phyloP scores from a whole-genome alignment of 2,329 filamentous ascomycete species.

The Venturia aucupariae region DNA sequence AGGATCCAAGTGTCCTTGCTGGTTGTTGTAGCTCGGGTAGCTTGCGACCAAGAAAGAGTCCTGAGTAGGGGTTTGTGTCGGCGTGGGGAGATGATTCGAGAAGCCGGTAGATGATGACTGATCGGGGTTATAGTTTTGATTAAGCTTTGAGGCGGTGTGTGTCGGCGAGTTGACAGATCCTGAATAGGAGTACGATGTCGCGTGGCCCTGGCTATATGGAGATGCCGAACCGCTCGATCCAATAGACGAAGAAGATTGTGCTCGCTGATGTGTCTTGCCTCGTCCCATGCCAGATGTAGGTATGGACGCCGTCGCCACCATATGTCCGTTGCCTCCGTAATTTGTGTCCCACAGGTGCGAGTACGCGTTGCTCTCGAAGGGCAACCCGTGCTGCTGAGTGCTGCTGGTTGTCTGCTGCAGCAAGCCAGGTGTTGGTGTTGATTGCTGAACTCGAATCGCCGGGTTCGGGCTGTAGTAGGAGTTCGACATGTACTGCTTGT shows the following conservation, averaged over 20 bases:
- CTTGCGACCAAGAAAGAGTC: slow-evolving; percentile 38
- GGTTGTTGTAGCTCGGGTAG: slow-evolving; percentile 38
- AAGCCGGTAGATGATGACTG: slow-evolving; percentile 32
- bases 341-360: background rate
- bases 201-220: slow-evolving; percentile 14
- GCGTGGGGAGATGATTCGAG: slow-evolving; percentile 38
- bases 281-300: slow-evolving; percentile 24
- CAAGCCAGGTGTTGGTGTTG: slow-evolving; percentile 28
- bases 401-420: slow-evolving; percentile 19
- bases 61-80: slow-evolving; percentile 46
- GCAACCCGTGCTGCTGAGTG: slow-evolving; percentile 17
- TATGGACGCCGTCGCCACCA: slow-evolving; percentile 19
- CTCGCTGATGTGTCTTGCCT: slow-evolving; percentile 27
- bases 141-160: slow-evolving; percentile 22
- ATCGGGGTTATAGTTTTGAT: slow-evolving; percentile 35
- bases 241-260: slow-evolving; percentile 31
- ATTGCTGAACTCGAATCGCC: slow-evolving; percentile 32
- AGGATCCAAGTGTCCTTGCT: slow-evolving; percentile 33
- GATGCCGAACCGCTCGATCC: slow-evolving; percentile 22
- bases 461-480: slow-evolving; percentile 26
- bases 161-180: slow-evolving; percentile 9
- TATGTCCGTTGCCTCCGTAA: slow-evolving; percentile 22
- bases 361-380: slow-evolving; percentile 2
- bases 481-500: slow-evolving; percentile 14
- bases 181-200: slow-evolving; percentile 7